Percentiles rank a stretch among this genome's conserved stretches.
These are phyloP conservation scores for Takakia lepidozioides DNA, from an alignment of 225 moss, liverwort and hornwort genomes.

Conservation along the genomic window DNA sequence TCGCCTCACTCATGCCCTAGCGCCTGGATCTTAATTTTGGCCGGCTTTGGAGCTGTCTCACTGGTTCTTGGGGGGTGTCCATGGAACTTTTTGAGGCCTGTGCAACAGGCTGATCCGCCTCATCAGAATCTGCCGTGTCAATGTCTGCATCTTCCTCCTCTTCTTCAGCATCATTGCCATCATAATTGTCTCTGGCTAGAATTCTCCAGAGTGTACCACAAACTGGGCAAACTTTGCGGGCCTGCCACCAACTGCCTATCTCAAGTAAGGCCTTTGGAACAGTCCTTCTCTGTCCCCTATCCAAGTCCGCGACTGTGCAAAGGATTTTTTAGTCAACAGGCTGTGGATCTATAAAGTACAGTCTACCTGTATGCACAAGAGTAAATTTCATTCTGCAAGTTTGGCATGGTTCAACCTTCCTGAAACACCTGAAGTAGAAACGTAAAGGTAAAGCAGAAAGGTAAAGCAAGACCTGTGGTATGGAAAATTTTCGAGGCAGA, in stretches of 20 bases:
- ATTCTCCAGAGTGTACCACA: constrained; percentile 58
- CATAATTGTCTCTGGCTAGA: constrained; percentile 11
- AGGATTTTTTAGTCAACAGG: constrained; percentile 1
- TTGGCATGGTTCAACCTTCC: neutral
- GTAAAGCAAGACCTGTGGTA: constrained; percentile 44
- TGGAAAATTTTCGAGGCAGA: constrained; percentile 45
- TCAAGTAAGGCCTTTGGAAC: no score
- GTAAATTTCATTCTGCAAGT: neutral
- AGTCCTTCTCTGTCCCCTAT: neutral
- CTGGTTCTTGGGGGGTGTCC: no score
- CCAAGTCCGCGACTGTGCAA: neutral
- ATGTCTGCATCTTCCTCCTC: constrained; percentile 10
- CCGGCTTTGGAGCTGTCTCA: no score
- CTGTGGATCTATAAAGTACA: neutral
- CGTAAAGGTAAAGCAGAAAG: no score
- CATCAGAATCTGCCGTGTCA: constrained; percentile 5
- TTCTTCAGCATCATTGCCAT: constrained; percentile 13
- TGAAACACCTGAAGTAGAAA: neutral
- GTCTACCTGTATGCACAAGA: no score
- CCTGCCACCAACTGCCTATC: constrained; percentile 15
- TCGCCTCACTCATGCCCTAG: no score
- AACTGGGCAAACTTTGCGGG: constrained; percentile 47
- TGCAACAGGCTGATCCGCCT: no score
- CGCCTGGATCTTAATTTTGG: no score
- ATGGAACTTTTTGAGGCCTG: no score